Evolutionary conservation across 371 early-diverging fungal genomes (phyloP).

Genomic region (Mucor piriformis): DNA sequence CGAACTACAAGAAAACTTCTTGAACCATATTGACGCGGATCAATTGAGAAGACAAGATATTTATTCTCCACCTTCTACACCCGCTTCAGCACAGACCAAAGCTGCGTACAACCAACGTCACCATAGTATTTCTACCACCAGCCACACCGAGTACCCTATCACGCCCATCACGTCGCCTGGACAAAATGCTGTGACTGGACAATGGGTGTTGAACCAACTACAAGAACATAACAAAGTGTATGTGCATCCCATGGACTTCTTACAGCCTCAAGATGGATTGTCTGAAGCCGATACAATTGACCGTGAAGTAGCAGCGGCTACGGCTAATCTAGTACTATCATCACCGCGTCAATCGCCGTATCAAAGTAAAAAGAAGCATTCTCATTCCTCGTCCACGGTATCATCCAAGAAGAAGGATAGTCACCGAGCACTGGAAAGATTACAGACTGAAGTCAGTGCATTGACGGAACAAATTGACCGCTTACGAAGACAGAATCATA

Average conservation of each 20-base stretch:
- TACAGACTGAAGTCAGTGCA: slow-evolving; percentile 55
- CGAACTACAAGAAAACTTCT: slow-evolving; percentile 22
- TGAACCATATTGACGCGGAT: slow-evolving; percentile 25
- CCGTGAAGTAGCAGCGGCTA: slow-evolving; percentile 47
- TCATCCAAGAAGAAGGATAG: background rate
- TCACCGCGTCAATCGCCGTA: slow-evolving; percentile 36
- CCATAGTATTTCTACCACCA: slow-evolving; percentile 5
- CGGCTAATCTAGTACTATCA: slow-evolving; percentile 21
- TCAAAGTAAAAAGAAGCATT: slow-evolving; percentile 4
- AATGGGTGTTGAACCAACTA: slow-evolving; percentile 21
- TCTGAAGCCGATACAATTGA: slow-evolving; percentile 49
- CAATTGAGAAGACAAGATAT: slow-evolving; percentile 15
- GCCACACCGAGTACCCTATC: slow-evolving; percentile 25
- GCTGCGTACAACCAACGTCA: slow-evolving; percentile 1
- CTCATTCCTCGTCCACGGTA: background rate
- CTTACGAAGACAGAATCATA: slow-evolving; percentile 31
- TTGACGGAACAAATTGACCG: slow-evolving; percentile 53
- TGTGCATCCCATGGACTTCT: slow-evolving; percentile 34
- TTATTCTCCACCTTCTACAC: slow-evolving; percentile 4
- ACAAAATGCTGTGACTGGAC: slow-evolving; percentile 14
- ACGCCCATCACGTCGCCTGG: slow-evolving; percentile 32
- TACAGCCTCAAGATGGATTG: slow-evolving; percentile 13
- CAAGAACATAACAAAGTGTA: slow-evolving; percentile 15
- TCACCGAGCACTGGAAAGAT: slow-evolving; percentile 39
- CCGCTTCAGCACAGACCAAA: background rate